A percentile compares a stretch with the other conserved stretches of the same genome.
Evolutionary conservation across 108 stramenopile genomes (phyloP).

Genomic region (Cyclotella cryptica): DNA sequence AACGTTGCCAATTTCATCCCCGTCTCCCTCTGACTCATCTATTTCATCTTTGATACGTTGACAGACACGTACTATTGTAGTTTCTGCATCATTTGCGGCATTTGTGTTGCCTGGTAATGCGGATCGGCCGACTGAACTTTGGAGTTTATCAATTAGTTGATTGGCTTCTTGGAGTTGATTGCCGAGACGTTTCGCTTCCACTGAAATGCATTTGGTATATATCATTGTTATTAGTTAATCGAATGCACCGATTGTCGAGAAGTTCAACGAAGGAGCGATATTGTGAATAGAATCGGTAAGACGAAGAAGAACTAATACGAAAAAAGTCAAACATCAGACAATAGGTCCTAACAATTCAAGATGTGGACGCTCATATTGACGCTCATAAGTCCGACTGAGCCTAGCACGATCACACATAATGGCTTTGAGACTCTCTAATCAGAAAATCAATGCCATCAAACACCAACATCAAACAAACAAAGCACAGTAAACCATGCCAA

Average conservation of each 20-base stretch:
- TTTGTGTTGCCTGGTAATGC: slow-evolving; percentile 6
- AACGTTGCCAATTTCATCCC: slow-evolving; percentile 30
- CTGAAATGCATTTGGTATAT: slow-evolving; percentile 19
- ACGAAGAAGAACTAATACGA: neutral
- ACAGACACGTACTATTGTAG: slow-evolving; percentile 74
- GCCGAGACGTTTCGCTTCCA: slow-evolving; percentile 35
- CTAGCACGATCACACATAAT: neutral
- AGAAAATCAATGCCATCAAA: neutral
- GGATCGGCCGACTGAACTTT: slow-evolving; percentile 9
- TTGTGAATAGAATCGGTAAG: neutral
- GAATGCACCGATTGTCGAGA: neutral
- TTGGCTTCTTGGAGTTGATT: slow-evolving; percentile 43
- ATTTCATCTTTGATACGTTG: slow-evolving; percentile 64
- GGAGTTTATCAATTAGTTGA: slow-evolving; percentile 42
- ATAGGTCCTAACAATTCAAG: neutral
- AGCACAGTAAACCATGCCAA: neutral
- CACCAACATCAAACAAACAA: neutral
- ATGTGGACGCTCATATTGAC: no score
- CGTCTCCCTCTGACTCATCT: slow-evolving; percentile 26
- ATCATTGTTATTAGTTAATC: neutral
- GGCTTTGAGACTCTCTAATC: neutral
- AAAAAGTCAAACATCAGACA: neutral
- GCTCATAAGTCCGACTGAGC: no score
- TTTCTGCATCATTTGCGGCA: slow-evolving; percentile 34
- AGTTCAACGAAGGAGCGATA: neutral